Evolutionary conservation across 2,329 filamentous ascomycete species (phyloP), one percentile per base, ranked within the genome.

Genomic region (Cercospora sp.): DNA sequence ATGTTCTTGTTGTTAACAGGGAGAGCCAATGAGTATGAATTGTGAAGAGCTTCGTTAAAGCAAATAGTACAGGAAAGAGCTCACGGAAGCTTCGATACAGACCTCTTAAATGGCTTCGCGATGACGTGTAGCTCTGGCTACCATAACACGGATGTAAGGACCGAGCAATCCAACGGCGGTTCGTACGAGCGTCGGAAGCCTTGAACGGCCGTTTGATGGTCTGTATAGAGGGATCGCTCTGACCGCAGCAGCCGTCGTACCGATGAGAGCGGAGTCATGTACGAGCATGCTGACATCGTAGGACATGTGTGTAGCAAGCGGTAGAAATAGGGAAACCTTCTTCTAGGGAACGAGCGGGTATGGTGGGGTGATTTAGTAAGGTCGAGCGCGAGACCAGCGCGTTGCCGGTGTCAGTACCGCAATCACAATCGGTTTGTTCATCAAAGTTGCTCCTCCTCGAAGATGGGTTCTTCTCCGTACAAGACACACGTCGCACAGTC

Each of bases 61-160:
- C 23, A 28, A 26, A 26, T 1, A 16, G 23, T 18, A 7, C 23
- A 23, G n/a, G 13, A 12, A 51, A n/a, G 16, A 42, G 30, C 30
- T 18, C 51, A 23, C 16, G 18, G 20, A 9, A 33, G 61, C 61
- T 64, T 20, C 31, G 18, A 57, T 58, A 58, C 36, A 31, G 10
- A 64, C 48, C 48, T 55, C 23, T 57, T 55, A 20, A 55, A 51
- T n/a, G 18, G 28, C 28, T 55, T 23, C 30, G n/a, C 62, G 53
- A 64, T 64, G 53, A 64, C 62, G 62, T 64, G 62, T 64, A 55
- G 51, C 62, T 59, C 36, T 59, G 53, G 31, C 62, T 64, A 58
- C 33, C n/a, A 23, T 59, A 36, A 26, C 26, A 55, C 20, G 20
- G 12, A 16, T 18, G 28, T 36, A 36, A 3, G 8, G 31, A 23